A percentile compares a stretch with the other conserved stretches of the same genome.
Evolutionary conservation across 2,329 filamentous ascomycete genomes (phyloP).

Genomic region (Pestalotiopsis sp.): DNA sequence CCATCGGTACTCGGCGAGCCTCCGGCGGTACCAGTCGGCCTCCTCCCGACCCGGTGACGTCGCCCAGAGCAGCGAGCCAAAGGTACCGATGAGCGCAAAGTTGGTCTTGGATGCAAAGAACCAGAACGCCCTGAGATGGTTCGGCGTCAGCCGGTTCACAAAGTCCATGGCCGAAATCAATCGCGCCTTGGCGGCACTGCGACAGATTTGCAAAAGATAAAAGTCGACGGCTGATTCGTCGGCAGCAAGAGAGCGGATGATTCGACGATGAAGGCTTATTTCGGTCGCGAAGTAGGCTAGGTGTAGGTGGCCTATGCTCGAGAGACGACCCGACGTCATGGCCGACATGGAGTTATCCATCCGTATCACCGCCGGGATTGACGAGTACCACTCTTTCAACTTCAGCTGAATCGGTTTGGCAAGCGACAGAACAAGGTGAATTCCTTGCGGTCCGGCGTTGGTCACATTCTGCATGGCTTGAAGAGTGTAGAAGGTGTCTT

Average conservation of each 20-base stretch:
- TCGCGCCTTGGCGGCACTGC: slow-evolving; percentile 89
- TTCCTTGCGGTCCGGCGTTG: slow-evolving; percentile 69
- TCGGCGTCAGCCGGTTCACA: slow-evolving; percentile 86
- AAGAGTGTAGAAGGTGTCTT: slow-evolving; percentile 82
- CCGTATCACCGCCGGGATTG: slow-evolving; percentile 63
- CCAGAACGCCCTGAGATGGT: slow-evolving; percentile 91
- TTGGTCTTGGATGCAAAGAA: slow-evolving; percentile 86
- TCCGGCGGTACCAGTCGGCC: slow-evolving; percentile 86
- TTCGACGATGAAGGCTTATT: slow-evolving; percentile 89
- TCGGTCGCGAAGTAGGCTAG: slow-evolving; percentile 93
- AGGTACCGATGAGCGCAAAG: slow-evolving; percentile 93
- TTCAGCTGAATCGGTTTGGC: slow-evolving; percentile 83
- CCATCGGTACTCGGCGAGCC: slow-evolving; percentile 91
- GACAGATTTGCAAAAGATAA: slow-evolving; percentile 89
- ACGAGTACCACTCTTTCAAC: slow-evolving; percentile 80
- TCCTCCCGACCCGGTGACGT: slow-evolving; percentile 87
- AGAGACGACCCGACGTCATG: slow-evolving; percentile 48
- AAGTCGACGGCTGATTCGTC: slow-evolving; percentile 60
- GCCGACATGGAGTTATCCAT: slow-evolving; percentile 64
- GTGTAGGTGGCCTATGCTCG: slow-evolving; percentile 77
- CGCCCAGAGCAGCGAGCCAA: slow-evolving; percentile 86
- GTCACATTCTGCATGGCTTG: slow-evolving; percentile 72
- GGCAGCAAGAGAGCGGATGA: slow-evolving; percentile 76
- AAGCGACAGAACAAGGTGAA: slow-evolving; percentile 71
- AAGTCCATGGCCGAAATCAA: slow-evolving; percentile 97